phyloP scores from a whole-genome alignment of 169 alveolate species.

The Besnoitia besnoiti region DNA sequence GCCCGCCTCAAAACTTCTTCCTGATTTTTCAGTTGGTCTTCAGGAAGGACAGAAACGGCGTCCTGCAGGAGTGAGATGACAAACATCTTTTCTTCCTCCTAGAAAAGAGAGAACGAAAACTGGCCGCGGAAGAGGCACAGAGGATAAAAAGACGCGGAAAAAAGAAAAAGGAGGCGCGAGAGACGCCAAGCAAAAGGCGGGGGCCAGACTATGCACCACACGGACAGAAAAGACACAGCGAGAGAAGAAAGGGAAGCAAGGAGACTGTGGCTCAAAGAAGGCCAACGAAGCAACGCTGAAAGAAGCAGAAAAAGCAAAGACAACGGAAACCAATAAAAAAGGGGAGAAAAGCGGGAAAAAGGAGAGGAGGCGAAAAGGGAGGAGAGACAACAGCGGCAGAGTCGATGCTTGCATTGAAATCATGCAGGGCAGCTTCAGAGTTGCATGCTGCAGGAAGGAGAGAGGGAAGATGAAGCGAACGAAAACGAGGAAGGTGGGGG shows the following conservation, averaged over 20 bases:
- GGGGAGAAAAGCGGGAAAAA: not conserved
- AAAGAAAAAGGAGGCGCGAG: not conserved
- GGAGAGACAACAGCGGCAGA: not conserved
- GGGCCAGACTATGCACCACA: not conserved
- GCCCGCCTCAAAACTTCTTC: not conserved
- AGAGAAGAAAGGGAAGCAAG: not conserved
- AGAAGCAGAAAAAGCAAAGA: not conserved
- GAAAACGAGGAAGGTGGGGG: too few species aligned
- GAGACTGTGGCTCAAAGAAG: not conserved
- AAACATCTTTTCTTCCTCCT: not conserved
- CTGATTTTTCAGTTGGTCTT: not conserved
- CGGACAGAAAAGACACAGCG: not conserved
- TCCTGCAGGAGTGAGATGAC: conserved; percentile 26
- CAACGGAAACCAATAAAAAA: not conserved
- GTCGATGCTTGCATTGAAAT: too few species aligned
- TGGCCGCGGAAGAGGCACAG: not conserved
- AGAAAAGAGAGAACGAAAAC: too few species aligned
- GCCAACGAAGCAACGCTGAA: not conserved
- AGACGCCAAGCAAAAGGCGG: not conserved
- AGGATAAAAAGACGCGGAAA: not conserved
- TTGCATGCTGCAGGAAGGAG: too few species aligned
- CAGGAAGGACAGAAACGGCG: not conserved
- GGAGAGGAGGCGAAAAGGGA: not conserved
- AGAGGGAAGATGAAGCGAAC: too few species aligned
- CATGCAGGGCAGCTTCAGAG: too few species aligned